A percentile compares a stretch with the other conserved stretches of the same genome.
phyloP scores from a whole-genome alignment of 1,139 yeast genomes.

The Geotrichum restrictum region DNA sequence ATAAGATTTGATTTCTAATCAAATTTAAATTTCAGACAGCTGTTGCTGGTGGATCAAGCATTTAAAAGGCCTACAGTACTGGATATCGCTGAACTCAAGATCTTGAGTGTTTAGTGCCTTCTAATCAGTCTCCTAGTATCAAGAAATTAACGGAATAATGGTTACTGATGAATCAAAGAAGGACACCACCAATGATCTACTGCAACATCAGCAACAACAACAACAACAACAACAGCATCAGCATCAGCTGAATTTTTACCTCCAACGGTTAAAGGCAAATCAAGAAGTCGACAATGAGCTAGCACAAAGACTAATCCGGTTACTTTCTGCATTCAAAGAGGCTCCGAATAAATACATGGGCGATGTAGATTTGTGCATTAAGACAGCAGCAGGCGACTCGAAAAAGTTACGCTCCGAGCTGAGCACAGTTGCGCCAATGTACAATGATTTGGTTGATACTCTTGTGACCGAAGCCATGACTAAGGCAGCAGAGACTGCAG shows the following conservation, averaged over 20 bases:
- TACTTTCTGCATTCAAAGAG: conserved; percentile 41
- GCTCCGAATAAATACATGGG: conserved; percentile 3
- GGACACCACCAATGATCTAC: too few relatives aligned
- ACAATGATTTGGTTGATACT: conserved; percentile 90
- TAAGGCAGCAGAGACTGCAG: conserved; percentile 49
- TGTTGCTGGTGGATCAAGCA: too few relatives aligned
- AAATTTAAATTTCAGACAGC: too few relatives aligned
- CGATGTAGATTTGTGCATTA: conserved; percentile 12
- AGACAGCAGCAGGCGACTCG: conserved; percentile 30
- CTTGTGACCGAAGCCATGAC: conserved; percentile 64
- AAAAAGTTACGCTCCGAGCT: conserved; percentile 41
- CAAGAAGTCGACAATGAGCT: conserved; percentile 70
- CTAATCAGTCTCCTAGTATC: too few relatives aligned
- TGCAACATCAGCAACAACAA: background rate
- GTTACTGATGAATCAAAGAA: too few relatives aligned
- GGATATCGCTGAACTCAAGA: too few relatives aligned
- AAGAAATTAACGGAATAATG: too few relatives aligned
- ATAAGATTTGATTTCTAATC: too few relatives aligned
- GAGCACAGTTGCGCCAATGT: conserved; percentile 51
- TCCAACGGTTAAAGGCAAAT: conserved; percentile 69
- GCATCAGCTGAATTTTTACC: conserved; percentile 36
- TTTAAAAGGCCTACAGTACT: too few relatives aligned
- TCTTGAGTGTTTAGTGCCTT: too few relatives aligned
- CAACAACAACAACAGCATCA: background rate
- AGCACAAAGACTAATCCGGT: conserved; percentile 63